Evolutionary conservation across 2,329 filamentous ascomycete species (phyloP), one percentile per base, ranked within the genome.

Genomic region (Chalara sp.): DNA sequence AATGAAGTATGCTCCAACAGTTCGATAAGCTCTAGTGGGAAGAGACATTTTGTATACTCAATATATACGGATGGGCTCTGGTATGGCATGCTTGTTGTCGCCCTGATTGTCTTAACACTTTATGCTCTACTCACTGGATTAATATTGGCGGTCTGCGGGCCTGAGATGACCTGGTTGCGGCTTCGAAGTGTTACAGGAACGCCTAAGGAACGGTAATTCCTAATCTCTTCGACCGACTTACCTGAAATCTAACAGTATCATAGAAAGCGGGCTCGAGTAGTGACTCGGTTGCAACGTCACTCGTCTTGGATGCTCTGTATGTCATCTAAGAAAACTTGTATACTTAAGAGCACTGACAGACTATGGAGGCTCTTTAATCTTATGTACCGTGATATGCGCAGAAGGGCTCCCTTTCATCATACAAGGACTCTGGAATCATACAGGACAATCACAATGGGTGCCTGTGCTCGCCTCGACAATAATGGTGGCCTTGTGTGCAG

Each of bases 241-340:
- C 21, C 21, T 21, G 7, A 37, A 37, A 37, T 31, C 56, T 58
- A 45, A 56, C 47, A 46, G 21, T n/a, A 32, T 37, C 11, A 5
- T 31, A 63, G 61, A 44, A 51, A 53, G 31, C 55, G 58, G 35
- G 60, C 54, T 13, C 32, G n/a, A 21, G 48, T 51, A 29, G 51
- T 64, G 30, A 37, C 46, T 21, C 43, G 49, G 21, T 50, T 64
- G 48, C 62, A 58, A 47, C 44, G 43, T 6, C 52, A 58, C 30
- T 43, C 35, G n/a, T 61, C 55, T 39, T 64, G 62, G 62, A 56
- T 64, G 54, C 49, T 63, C 12, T 63, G 61, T 63, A 50, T 53
- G 53, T 53, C 10, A 10, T 2, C 8, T 4, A 40, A 29, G 6
- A 21, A 21, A 21, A 6, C 31, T 21, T 32, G 37, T 43, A 13